Conservation (phyloP, 257 asterid genomes). For the Nicotiana tabacum region DNA sequence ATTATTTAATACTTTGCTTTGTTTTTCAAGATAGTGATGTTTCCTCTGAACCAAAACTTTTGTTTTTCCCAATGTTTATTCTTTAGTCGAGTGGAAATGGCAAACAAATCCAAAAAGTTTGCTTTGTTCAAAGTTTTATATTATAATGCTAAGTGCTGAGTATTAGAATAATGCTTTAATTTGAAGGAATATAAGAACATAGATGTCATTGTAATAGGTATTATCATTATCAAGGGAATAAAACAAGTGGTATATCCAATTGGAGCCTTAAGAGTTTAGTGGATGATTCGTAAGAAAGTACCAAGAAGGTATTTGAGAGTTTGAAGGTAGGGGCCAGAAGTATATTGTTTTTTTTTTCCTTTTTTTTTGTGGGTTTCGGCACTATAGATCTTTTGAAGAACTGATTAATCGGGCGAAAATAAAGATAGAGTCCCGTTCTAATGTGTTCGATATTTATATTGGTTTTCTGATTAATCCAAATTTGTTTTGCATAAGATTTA, state of each 20-base stretch:
- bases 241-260: background rate
- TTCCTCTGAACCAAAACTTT: background rate
- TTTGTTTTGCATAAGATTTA: no score
- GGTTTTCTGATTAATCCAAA: no score
- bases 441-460: no score
- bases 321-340: slow-evolving; percentile 2
- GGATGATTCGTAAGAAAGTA: slow-evolving; percentile 9
- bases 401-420: no score
- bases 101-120: slow-evolving; percentile 1
- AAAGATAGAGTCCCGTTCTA: no score
- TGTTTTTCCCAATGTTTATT: background rate
- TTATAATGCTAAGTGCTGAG: background rate
- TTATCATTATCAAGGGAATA: background rate
- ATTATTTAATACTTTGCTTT: background rate
- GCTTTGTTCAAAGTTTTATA: background rate
- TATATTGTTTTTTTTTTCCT: no score
- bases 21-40: slow-evolving; percentile 10
- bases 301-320: background rate
- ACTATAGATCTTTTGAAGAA: no score
- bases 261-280: background rate
- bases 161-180: background rate
- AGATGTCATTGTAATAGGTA: background rate
- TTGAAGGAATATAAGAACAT: slow-evolving; percentile 3
- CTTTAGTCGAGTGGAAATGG: background rate
- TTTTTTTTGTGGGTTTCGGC: no score